phyloP scores from a whole-genome alignment of 2,329 filamentous ascomycete genomes.

The Dactylellina sp. region DNA sequence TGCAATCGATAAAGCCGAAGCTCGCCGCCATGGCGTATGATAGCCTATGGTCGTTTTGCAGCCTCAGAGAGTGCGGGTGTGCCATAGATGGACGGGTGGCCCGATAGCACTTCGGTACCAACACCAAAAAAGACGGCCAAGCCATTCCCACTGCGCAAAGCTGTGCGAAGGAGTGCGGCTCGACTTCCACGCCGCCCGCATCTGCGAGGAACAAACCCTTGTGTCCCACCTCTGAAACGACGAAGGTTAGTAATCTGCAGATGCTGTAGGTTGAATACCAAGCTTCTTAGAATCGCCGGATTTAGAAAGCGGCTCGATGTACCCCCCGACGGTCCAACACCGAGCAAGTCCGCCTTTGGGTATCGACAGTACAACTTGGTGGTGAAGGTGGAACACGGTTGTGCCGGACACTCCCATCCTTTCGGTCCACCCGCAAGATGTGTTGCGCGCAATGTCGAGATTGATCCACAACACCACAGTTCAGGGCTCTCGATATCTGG shows the following conservation, averaged over 20 bases:
- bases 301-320: constrained; percentile 17
- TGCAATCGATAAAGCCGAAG: neutral
- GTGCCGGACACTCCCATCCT: neutral
- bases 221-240: neutral
- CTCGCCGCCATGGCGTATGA: neutral
- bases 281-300: neutral
- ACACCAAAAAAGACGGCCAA: neutral
- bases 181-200: constrained; percentile 1
- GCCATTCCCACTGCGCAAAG: neutral
- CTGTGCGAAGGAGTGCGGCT: constrained; percentile 4
- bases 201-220: neutral
- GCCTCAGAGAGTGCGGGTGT: constrained; percentile 5
- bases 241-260: constrained; percentile 38
- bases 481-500: no score
- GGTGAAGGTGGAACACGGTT: constrained; percentile 11
- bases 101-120: constrained; percentile 13
- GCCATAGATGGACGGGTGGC: constrained; percentile 24
- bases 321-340: constrained; percentile 14
- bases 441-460: constrained; percentile 12
- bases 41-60: neutral
- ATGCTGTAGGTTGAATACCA: neutral
- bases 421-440: constrained; percentile 46
- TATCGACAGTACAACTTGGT: neutral
- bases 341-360: neutral
- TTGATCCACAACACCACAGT: constrained; percentile 1